Evolutionary conservation across 768 basidiomycete species (phyloP).

Genomic region (Mycena belliarum): DNA sequence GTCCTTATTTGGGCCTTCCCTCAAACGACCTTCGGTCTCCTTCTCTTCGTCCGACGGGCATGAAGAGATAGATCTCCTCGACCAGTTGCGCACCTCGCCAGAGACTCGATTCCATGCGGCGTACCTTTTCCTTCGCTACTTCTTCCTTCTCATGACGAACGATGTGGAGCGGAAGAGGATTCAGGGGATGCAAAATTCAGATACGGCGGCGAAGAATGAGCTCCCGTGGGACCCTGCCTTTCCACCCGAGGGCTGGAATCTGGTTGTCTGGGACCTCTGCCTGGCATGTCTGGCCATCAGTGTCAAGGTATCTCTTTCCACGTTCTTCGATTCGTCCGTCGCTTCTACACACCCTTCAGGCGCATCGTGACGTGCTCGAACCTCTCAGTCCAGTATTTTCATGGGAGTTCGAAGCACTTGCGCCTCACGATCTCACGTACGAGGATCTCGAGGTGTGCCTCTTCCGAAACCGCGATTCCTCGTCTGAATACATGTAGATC

Average conservation of each 20-base stretch:
- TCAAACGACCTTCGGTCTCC: neutral
- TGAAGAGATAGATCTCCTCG: conserved; percentile 38
- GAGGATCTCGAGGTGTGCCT: conserved; percentile 55
- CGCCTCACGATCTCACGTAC: conserved; percentile 46
- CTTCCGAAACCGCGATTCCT: neutral
- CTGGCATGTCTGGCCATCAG: conserved; percentile 60
- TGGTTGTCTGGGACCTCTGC: conserved; percentile 58
- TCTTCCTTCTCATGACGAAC: conserved; percentile 39
- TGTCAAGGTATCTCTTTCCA: conserved; percentile 50
- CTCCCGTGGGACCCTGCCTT: conserved; percentile 3
- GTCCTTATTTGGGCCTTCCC: conserved; percentile 5
- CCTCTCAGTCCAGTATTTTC: conserved; percentile 57
- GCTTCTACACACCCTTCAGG: conserved; percentile 31
- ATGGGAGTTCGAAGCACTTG: conserved; percentile 49
- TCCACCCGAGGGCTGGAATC: conserved; percentile 30
- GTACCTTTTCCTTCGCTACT: conserved; percentile 60
- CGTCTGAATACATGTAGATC: conserved; percentile 32
- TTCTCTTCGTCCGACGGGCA: conserved; percentile 11
- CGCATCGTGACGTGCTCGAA: conserved; percentile 62
- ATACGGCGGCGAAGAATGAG: conserved; percentile 2
- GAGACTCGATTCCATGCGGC: conserved; percentile 70
- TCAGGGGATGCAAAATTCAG: conserved; percentile 14
- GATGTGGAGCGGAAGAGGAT: conserved; percentile 11
- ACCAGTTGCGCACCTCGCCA: conserved; percentile 53
- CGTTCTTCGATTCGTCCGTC: neutral